Base-by-base conservation (phyloP, 768 basidiomycete genomes). In the Mycena maculata region DNA sequence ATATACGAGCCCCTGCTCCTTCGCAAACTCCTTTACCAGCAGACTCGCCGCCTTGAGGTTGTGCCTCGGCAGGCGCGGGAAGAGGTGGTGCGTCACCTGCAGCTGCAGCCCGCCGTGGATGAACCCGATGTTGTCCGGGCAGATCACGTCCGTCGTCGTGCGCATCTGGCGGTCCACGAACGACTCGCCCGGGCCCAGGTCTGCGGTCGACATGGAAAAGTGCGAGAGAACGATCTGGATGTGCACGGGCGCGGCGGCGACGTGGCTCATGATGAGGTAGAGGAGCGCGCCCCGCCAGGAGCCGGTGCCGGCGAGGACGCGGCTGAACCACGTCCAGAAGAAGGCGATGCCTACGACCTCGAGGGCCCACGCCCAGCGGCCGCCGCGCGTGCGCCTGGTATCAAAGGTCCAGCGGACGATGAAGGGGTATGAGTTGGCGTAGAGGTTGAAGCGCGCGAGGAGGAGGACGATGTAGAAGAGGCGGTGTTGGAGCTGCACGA, bases 101-200 rank as follows among this genome's bases (percentile, higher is more conserved):
- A 99, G 88, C 72, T 99, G 95, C 22, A 99, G 87, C n/a, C 98
- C 98, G 13, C 98, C 98, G 74, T 99, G 98, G 36, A 99, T 80
- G 75, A 96, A 98, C 56, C 87, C 93, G 71, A 98, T 85, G 33
- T 88, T 87, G 1, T 90, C 84, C 3, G 90, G 88, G 79, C 98
- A 99, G 67, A 93, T 88, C 44, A 99, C 95, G 77, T 99, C 98
- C 48, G 94, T 92, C 0, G 98, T 99, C n/a, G 98, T 99, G 52
- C 98, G 92, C 73, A 99, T 82, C 77, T 99, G 98, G 18, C 98
- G 91, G 72, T 94, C 91, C 4, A 92, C 88, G 82, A 98, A 99
- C 0, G 95, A 96, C 76, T 99, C 98, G 30, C 82, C 81, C 1
- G 94, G 94, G 15, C 96, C 96, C 22, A 98, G 83, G 75, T 98